A percentile compares a stretch with the other conserved stretches of the same genome.
Conservation (phyloP, 2,329 filamentous ascomycete genomes). For the Pseudogymnoascus sp. region DNA sequence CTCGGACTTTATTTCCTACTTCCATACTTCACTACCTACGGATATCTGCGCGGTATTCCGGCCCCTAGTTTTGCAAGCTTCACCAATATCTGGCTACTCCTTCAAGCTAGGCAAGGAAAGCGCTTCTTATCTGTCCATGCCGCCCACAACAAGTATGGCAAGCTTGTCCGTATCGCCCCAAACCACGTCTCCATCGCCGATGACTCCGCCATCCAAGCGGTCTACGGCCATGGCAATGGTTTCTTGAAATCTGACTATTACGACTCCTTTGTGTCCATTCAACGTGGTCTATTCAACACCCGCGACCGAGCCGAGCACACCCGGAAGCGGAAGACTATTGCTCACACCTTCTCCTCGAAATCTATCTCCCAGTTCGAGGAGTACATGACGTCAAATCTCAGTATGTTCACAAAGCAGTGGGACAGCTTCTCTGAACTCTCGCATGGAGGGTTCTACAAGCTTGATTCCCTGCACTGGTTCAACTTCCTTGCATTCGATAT, state of each 20-base stretch:
- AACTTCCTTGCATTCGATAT: slow-evolving; percentile 55
- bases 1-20: slow-evolving; percentile 33
- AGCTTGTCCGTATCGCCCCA: slow-evolving; percentile 70
- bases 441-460: slow-evolving; percentile 44
- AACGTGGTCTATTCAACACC: slow-evolving; percentile 82
- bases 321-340: slow-evolving; percentile 81
- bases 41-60: slow-evolving; percentile 35
- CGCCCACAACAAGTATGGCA: slow-evolving; percentile 55
- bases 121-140: slow-evolving; percentile 58
- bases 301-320: slow-evolving; percentile 74
- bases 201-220: slow-evolving; percentile 59
- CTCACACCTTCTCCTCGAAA: slow-evolving; percentile 80
- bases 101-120: slow-evolving; percentile 56
- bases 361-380: slow-evolving; percentile 79
- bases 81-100: slow-evolving; percentile 74
- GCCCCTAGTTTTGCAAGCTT: slow-evolving; percentile 53
- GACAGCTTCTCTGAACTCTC: slow-evolving; percentile 49
- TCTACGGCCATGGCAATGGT: slow-evolving; percentile 71
- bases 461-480: slow-evolving; percentile 77
- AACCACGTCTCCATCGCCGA: slow-evolving; percentile 75
- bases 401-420: slow-evolving; percentile 66
- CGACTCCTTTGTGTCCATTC: slow-evolving; percentile 84
- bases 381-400: slow-evolving; percentile 76
- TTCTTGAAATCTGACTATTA: slow-evolving; percentile 76
- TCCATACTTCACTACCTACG: slow-evolving; percentile 28